These are phyloP conservation scores for Picochlorum sp. DNA, from an alignment of 139 green algal species.

Conservation along the genomic window DNA sequence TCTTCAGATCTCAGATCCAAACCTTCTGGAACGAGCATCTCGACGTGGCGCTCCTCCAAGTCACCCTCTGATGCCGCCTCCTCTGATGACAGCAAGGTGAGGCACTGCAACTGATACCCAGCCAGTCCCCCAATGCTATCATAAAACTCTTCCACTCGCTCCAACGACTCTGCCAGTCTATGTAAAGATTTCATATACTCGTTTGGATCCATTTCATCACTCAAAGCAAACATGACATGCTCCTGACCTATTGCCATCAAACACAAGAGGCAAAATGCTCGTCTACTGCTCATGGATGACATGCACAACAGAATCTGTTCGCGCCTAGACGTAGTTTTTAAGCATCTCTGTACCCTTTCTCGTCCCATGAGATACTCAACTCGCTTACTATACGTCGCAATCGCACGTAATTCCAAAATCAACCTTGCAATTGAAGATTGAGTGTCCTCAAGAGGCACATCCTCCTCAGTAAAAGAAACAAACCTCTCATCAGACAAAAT, in stretches of 20 bases:
- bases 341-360: too few relatives aligned
- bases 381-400: too few relatives aligned
- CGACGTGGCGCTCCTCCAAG: neutral
- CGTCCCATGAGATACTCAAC: too few relatives aligned
- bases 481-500: too few relatives aligned
- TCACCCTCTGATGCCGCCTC: neutral
- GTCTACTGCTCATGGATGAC: slow-evolving; percentile 15
- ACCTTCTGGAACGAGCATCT: slow-evolving; percentile 53
- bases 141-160: slow-evolving; percentile 79
- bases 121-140: slow-evolving; percentile 87
- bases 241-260: slow-evolving; percentile 43
- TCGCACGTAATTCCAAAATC: too few relatives aligned
- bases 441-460: too few relatives aligned
- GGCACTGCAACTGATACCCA: slow-evolving; percentile 83
- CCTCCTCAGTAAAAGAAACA: too few relatives aligned
- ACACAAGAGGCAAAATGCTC: slow-evolving; percentile 30
- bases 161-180: slow-evolving; percentile 23
- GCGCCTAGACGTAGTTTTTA: neutral
- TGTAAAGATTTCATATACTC: slow-evolving; percentile 20
- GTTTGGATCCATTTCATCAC: neutral
- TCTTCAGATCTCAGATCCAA: slow-evolving; percentile 47
- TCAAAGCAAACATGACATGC: slow-evolving; percentile 36
- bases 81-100: slow-evolving; percentile 60
- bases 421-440: too few relatives aligned
- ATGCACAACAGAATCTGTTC: neutral